Base-by-base conservation (phyloP, 1,139 yeast genomes). In the Schwanniomyces etchellsii region DNA sequence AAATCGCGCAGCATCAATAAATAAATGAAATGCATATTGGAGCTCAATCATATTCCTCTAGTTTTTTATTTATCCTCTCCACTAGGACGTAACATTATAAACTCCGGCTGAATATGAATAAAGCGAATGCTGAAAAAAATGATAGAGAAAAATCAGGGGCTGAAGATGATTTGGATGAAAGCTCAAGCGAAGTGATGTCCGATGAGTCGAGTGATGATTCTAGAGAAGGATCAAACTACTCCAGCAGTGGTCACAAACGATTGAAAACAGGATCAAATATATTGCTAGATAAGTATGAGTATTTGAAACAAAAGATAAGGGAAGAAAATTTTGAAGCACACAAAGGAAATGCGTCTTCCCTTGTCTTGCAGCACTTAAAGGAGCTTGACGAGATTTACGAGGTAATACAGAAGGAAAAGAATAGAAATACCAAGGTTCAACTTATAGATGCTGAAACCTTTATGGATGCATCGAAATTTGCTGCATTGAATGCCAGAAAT, bases 401-500 rank as follows among this genome's bases (percentile, higher is more conserved):
- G n/a, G 35, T 45, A 4, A 53, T 63, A 4, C 60, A 58, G 24
- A 39, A 40, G n/a, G 60, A 56, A 14, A 52, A 44, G 31, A 60
- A 59, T 20, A 36, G 44, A 28, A 52, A 49, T 32, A 48, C 55
- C 10, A 39, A 39, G 28, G 38, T 48, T 4, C 52, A 48, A 23
- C 38, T 41, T 33, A 50, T 37, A 25, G 74, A 68, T 40, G 57
- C 73, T 3, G 67, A 64, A 38, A 64, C 65, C 3, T 56, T 68
- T 32, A 53, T 46, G 30, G 66, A 62, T 34, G 56, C 66, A 1
- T 52, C 72, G 9, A 53, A 48, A 30, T 55, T 64, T 38, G 70
- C 70, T 9, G 68, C 69, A 10, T 46, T 57, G 17, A 81, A 81
- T 33, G 75, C 83, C 2, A 64, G 74, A 31, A 78, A 76, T 48